Conservation (phyloP, 768 basidiomycete genomes). For the Austroboletus eburneus region DNA sequence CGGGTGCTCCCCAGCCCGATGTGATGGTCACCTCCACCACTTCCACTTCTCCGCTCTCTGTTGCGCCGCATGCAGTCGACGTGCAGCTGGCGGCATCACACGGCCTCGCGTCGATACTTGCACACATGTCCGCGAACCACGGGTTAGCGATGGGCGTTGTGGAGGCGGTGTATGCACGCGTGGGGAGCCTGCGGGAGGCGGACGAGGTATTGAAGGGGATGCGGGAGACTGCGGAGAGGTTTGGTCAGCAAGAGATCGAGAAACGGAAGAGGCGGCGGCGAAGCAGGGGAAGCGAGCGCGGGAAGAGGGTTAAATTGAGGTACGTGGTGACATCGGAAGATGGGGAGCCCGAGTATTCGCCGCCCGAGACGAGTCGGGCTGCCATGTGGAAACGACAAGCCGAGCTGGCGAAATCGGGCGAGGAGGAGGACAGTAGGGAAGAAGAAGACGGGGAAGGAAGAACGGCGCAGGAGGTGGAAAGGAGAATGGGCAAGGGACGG, state of each 20-base stretch:
- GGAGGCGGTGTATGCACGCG: conserved; percentile 32
- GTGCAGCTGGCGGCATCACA: conserved; percentile 14
- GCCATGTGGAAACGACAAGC: conserved; percentile 23
- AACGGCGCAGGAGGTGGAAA: conserved; percentile 10
- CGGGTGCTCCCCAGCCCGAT: too few species aligned
- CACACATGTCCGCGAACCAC: conserved; percentile 42
- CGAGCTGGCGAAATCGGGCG: background rate
- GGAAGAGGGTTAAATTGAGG: conserved; percentile 1
- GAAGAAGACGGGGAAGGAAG: conserved; percentile 5
- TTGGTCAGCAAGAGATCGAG: conserved; percentile 16
- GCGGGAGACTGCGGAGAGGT: conserved; percentile 35
- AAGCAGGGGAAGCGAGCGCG: background rate
- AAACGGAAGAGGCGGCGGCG: background rate
- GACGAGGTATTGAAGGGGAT: conserved; percentile 37
- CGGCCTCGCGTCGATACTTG: conserved; percentile 32
- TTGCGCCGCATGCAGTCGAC: conserved; percentile 12
- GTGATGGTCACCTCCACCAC: too few species aligned
- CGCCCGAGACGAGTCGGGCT: conserved; percentile 26
- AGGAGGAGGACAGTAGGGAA: background rate
- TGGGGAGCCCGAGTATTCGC: conserved; percentile 22
- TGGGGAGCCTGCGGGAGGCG: conserved; percentile 34
- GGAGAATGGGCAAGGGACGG: conserved; percentile 11
- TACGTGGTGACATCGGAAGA: conserved; percentile 12
- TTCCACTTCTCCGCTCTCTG: background rate
- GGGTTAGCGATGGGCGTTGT: conserved; percentile 41